phyloP scores from a whole-genome alignment of 1,284 basidiomycete species.

The Ustilago tritici region DNA sequence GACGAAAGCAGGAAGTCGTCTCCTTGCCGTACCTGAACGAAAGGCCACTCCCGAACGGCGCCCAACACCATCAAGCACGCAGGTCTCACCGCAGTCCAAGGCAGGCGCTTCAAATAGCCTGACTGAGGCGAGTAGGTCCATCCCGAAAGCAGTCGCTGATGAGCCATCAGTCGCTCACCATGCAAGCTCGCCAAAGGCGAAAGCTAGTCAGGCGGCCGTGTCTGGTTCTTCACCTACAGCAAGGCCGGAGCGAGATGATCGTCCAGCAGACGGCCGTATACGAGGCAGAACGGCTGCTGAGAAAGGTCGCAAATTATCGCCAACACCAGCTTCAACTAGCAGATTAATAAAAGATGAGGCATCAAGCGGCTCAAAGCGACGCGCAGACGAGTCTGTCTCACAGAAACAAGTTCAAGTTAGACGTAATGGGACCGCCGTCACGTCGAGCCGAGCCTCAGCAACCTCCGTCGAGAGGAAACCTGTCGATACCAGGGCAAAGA shows the following conservation, averaged over 20 bases:
- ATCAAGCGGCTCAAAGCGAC: neutral
- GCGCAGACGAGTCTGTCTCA: neutral
- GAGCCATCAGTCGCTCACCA: neutral
- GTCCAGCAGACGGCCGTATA: neutral
- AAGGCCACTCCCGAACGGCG: slow-evolving; percentile 22
- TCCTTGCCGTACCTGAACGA: slow-evolving; percentile 33
- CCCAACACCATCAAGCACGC: neutral
- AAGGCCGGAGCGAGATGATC: neutral
- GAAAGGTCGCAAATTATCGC: neutral
- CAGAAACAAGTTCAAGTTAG: neutral
- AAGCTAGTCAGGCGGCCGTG: neutral
- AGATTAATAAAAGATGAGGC: neutral
- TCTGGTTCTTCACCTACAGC: neutral
- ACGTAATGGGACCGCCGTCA: neutral
- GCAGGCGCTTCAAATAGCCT: neutral
- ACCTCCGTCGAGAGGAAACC: neutral
- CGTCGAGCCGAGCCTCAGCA: neutral
- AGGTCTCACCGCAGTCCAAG: slow-evolving; percentile 15
- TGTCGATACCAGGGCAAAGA: neutral
- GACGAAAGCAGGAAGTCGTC: slow-evolving; percentile 43
- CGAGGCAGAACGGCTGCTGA: neutral
- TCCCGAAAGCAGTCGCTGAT: neutral
- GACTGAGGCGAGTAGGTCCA: neutral
- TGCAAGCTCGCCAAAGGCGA: slow-evolving; percentile 7
- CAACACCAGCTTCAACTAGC: neutral